Percentiles rank a stretch among this genome's conserved stretches.
phyloP scores from a whole-genome alignment of 352 stramenopile species.

The Albugo candida region DNA sequence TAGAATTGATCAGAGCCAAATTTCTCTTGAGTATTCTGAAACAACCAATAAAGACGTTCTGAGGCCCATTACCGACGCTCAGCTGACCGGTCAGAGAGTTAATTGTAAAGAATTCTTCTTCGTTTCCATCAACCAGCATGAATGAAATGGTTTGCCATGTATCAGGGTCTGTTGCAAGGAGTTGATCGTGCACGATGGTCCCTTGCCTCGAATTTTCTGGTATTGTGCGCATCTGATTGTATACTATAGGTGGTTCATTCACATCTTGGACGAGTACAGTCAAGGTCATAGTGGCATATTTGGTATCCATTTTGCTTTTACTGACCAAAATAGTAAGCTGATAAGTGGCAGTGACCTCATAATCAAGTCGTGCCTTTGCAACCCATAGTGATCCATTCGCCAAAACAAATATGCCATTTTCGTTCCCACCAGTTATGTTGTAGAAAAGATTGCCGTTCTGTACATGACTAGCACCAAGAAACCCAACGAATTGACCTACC shows the following conservation, averaged over 20 bases:
- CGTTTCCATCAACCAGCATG: slow-evolving; percentile 8
- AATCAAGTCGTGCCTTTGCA: slow-evolving; percentile 5
- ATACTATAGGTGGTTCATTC: slow-evolving; percentile 10
- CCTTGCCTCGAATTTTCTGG: slow-evolving; percentile 10
- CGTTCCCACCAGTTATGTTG: slow-evolving; percentile 6
- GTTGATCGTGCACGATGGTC: background rate
- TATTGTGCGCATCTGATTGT: slow-evolving; percentile 6
- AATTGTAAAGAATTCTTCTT: slow-evolving; percentile 10
- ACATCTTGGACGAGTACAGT: slow-evolving; percentile 11
- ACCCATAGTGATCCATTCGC: slow-evolving; percentile 3
- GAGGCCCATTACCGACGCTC: slow-evolving; percentile 8
- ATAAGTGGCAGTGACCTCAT: slow-evolving; percentile 5
- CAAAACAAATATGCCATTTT: slow-evolving; percentile 7
- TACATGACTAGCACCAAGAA: slow-evolving; percentile 4
- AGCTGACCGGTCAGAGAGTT: slow-evolving; percentile 10
- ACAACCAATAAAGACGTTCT: slow-evolving; percentile 11
- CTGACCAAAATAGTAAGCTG: background rate
- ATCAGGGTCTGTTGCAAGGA: slow-evolving; percentile 11
- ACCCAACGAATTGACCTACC: slow-evolving; percentile 2
- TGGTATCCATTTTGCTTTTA: slow-evolving; percentile 1
- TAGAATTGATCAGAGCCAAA: no score
- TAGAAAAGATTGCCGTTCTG: slow-evolving; percentile 5
- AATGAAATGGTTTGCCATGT: slow-evolving; percentile 8
- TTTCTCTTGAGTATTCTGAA: slow-evolving; percentile 2
- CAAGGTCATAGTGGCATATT: slow-evolving; percentile 2